phyloP scores from a whole-genome alignment of 345 rosid species.

The sweet orange (Citrus sinensis) region DNA sequence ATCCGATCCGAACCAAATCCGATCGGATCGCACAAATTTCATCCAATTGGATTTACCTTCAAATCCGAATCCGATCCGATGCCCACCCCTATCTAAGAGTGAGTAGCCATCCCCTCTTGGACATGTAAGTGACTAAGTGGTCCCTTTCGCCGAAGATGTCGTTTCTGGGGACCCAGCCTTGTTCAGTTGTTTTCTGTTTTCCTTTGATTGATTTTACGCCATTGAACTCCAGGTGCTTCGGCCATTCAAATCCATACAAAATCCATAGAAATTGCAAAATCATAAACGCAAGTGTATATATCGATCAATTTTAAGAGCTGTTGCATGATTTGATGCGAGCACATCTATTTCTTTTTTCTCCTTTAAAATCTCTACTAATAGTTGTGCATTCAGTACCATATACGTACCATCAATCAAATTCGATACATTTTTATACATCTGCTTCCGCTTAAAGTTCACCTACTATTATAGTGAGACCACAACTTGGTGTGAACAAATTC shows the following conservation, averaged over 20 bases:
- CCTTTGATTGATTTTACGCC: background rate
- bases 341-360: too few relatives aligned
- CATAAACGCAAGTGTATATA: background rate
- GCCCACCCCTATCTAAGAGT: background rate
- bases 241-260: constrained; percentile 19
- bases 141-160: background rate
- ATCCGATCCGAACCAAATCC: too few relatives aligned
- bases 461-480: too few relatives aligned
- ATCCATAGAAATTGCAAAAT: background rate
- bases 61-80: too few relatives aligned
- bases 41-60: too few relatives aligned
- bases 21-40: too few relatives aligned
- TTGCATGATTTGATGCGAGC: background rate
- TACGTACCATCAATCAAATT: background rate
- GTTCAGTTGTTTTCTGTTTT: background rate
- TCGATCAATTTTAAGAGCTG: background rate
- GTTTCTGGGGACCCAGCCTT: background rate
- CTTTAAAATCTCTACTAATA: background rate
- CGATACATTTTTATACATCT: too few relatives aligned
- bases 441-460: too few relatives aligned
- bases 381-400: background rate
- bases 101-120: background rate
- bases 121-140: background rate
- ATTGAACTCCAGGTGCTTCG: background rate
- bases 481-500: background rate